Evolutionary conservation across 805 yeast species (phyloP).

Genomic region (Wickerhamiella australiensis): DNA sequence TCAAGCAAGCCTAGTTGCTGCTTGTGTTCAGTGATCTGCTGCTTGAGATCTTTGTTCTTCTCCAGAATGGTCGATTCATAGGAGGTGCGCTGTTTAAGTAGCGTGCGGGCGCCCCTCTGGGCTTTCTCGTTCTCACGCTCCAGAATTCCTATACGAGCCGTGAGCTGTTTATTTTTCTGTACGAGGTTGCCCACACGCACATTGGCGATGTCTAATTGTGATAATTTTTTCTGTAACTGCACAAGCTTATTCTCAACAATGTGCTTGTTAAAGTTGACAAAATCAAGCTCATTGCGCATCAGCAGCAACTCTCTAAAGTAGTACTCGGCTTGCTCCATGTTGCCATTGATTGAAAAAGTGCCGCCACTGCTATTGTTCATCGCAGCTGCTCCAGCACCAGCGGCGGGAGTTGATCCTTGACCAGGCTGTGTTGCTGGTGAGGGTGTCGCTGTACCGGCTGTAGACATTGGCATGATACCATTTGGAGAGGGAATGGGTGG

Average conservation of each 20-base stretch:
- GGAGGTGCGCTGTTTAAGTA: slow-evolving; percentile 28
- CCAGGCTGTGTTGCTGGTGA: neutral
- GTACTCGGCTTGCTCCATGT: slow-evolving; percentile 27
- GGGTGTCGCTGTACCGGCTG: neutral
- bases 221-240: slow-evolving; percentile 27
- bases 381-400: too few species aligned
- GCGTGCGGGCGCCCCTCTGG: slow-evolving; percentile 26
- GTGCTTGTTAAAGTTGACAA: slow-evolving; percentile 41
- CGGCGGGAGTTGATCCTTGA: neutral
- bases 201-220: slow-evolving; percentile 23
- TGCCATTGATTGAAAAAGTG: slow-evolving; percentile 19
- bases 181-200: slow-evolving; percentile 26
- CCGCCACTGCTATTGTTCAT: neutral
- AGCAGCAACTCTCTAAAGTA: slow-evolving; percentile 48
- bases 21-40: slow-evolving; percentile 20
- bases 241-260: slow-evolving; percentile 33
- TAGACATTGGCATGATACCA: neutral
- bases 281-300: slow-evolving; percentile 48
- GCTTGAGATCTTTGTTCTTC: slow-evolving; percentile 26
- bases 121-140: slow-evolving; percentile 25
- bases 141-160: slow-evolving; percentile 21
- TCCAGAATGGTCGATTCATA: slow-evolving; percentile 29
- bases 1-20: slow-evolving; percentile 20
- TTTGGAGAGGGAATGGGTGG: slow-evolving; percentile 2
- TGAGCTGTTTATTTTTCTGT: slow-evolving; percentile 24